phyloP scores from a whole-genome alignment of 805 yeast species.

The Saturnispora galanensis region DNA sequence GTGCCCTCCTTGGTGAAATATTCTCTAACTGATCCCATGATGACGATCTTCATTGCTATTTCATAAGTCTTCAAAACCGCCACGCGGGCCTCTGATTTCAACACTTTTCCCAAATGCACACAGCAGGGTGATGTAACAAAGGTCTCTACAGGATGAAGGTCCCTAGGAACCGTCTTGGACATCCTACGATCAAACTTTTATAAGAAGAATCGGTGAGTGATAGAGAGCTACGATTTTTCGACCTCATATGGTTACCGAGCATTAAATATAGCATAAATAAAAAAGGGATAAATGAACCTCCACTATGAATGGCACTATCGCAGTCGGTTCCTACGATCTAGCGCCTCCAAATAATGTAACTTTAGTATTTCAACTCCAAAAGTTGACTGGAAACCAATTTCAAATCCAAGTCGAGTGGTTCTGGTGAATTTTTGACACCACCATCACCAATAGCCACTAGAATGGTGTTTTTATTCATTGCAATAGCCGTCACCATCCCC shows the following conservation, averaged over 20 bases:
- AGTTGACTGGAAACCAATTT: constrained; percentile 1
- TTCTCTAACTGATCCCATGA: constrained; percentile 13
- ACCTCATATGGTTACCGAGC: too few species aligned
- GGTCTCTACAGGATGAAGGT: constrained; percentile 6
- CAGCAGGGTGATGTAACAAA: constrained; percentile 36
- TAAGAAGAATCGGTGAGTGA: too few species aligned
- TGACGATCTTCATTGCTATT: constrained; percentile 38
- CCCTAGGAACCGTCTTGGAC: constrained; percentile 5
- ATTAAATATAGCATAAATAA: too few species aligned
- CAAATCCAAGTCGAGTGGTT: not conserved
- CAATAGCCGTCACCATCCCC: constrained; percentile 4
- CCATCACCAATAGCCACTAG: constrained; percentile 6
- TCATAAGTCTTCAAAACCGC: constrained; percentile 40
- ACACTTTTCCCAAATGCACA: constrained; percentile 37
- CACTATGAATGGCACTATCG: not conserved
- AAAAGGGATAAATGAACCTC: too few species aligned
- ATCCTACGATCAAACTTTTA: not conserved
- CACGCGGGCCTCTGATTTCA: constrained; percentile 39
- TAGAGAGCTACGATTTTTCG: too few species aligned
- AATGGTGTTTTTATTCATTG: not conserved
- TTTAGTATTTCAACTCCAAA: constrained; percentile 2
- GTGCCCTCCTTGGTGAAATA: constrained; percentile 31
- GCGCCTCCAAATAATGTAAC: not conserved
- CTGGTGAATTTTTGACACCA: constrained; percentile 6
- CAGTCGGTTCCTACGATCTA: not conserved